Evolutionary conservation across 2,329 filamentous ascomycete species (phyloP).

Genomic region (Exophiala aquamarina): DNA sequence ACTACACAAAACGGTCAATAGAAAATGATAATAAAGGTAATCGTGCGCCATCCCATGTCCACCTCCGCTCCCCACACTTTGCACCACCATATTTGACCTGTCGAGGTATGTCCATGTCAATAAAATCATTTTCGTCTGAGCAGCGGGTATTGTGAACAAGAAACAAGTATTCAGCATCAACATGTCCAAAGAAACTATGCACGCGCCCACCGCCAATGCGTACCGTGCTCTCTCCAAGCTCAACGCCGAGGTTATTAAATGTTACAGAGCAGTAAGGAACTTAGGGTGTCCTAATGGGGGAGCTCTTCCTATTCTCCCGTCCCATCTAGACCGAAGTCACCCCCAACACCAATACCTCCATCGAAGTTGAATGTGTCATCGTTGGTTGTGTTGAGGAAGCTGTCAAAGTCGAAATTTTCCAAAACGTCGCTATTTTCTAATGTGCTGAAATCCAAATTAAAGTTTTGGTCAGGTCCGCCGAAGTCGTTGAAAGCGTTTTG

Average conservation of each 20-base stretch:
- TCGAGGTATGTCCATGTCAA: slow-evolving; percentile 25
- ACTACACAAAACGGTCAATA: too few species aligned
- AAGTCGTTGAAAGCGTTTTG: slow-evolving; percentile 22
- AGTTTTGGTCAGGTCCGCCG: slow-evolving; percentile 19
- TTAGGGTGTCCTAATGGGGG: too few species aligned
- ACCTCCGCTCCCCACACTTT: slow-evolving; percentile 6
- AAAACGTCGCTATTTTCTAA: slow-evolving; percentile 48
- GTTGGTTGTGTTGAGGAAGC: slow-evolving; percentile 58
- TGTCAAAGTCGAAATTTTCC: slow-evolving; percentile 65
- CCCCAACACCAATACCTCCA: slow-evolving; percentile 43
- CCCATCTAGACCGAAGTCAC: slow-evolving; percentile 32
- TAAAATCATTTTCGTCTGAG: slow-evolving; percentile 26
- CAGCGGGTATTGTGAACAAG: slow-evolving; percentile 25
- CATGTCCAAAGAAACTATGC: slow-evolving; percentile 9
- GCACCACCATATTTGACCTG: slow-evolving; percentile 15
- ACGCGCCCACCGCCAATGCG: slow-evolving; percentile 16
- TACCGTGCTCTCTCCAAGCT: slow-evolving; percentile 10
- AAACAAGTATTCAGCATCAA: slow-evolving; percentile 12
- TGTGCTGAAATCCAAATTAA: slow-evolving; percentile 39
- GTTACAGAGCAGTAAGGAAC: slow-evolving; percentile 22
- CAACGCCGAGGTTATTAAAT: slow-evolving; percentile 23
- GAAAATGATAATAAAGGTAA: too few species aligned
- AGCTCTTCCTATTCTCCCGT: slow-evolving; percentile 18
- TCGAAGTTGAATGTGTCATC: slow-evolving; percentile 49
- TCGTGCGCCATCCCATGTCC: too few species aligned